Percentiles rank a stretch among this genome's conserved stretches.
Conservation (phyloP, 2,329 filamentous ascomycete genomes). For the Penicillium sp. region DNA sequence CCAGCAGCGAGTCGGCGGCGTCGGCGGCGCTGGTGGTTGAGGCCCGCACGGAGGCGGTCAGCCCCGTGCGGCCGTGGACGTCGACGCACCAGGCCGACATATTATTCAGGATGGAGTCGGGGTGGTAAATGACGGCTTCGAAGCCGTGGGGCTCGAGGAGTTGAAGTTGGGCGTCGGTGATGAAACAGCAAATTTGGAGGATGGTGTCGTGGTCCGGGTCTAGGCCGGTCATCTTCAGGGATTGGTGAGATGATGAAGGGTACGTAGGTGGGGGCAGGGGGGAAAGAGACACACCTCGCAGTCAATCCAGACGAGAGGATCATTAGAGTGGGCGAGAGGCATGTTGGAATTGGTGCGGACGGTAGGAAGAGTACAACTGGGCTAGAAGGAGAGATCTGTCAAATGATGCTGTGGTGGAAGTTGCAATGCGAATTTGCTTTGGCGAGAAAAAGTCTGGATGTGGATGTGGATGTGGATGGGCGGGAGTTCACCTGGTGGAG, state of each 20-base stretch:
- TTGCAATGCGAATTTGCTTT: background rate
- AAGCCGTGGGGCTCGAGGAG: constrained; percentile 77
- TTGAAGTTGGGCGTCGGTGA: constrained; percentile 80
- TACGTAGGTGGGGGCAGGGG: constrained; percentile 1
- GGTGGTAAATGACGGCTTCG: constrained; percentile 77
- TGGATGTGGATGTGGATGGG: constrained; percentile 9
- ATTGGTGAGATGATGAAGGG: constrained; percentile 4
- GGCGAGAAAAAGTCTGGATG: background rate
- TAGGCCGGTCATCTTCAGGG: constrained; percentile 84
- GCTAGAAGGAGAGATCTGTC: background rate
- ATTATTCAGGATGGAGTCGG: constrained; percentile 67
- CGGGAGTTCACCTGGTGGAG: constrained; percentile 30
- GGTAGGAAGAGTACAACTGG: background rate
- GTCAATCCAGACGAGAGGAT: constrained; percentile 85
- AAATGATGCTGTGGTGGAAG: background rate
- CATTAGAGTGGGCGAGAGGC: constrained; percentile 56
- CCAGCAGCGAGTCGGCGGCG: constrained; percentile 73
- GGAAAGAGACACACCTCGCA: constrained; percentile 59
- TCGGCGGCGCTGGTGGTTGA: constrained; percentile 72
- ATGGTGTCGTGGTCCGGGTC: constrained; percentile 79
- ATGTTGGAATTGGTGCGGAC: constrained; percentile 33
- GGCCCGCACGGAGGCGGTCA: constrained; percentile 73
- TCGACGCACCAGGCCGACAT: constrained; percentile 91
- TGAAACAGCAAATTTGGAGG: constrained; percentile 87
- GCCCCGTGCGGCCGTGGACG: constrained; percentile 78